Evolutionary conservation across 441 rosid species (phyloP).

Genomic region (Daphne laureola): DNA sequence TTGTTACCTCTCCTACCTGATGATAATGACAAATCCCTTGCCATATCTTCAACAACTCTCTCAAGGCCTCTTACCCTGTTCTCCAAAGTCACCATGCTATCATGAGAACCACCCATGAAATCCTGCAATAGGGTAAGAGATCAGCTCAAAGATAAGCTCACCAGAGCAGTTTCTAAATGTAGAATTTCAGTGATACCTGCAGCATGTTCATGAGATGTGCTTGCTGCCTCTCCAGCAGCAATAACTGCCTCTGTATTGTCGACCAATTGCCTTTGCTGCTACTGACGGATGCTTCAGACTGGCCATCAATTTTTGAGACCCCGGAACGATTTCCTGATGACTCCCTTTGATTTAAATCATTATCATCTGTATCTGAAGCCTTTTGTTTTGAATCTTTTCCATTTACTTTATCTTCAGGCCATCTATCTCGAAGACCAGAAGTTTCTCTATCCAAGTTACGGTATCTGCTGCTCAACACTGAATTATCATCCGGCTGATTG

Average conservation of each 20-base stretch:
- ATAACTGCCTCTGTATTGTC: slow-evolving; percentile 92
- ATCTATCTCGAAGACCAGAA: slow-evolving; percentile 25
- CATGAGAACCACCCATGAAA: slow-evolving; percentile 97
- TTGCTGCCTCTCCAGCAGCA: slow-evolving; percentile 94
- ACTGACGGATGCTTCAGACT: slow-evolving; percentile 62
- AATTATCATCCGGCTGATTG: slow-evolving; percentile 45
- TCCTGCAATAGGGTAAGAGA: slow-evolving; percentile 44
- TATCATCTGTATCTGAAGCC: slow-evolving; percentile 46
- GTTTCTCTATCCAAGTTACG: slow-evolving; percentile 40
- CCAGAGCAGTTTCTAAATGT: slow-evolving; percentile 5
- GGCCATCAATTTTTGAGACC: slow-evolving; percentile 53
- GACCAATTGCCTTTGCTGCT: slow-evolving; percentile 84
- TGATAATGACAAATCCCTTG: slow-evolving; percentile 77
- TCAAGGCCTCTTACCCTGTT: slow-evolving; percentile 95
- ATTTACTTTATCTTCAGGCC: slow-evolving; percentile 30
- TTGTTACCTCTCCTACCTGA: slow-evolving; percentile 64
- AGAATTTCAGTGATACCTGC: slow-evolving; percentile 49
- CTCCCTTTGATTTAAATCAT: slow-evolving; percentile 47
- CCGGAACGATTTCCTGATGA: slow-evolving; percentile 41
- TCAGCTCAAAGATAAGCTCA: slow-evolving; percentile 7
- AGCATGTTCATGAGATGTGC: slow-evolving; percentile 89
- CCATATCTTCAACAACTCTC: slow-evolving; percentile 95
- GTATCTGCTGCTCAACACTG: slow-evolving; percentile 34
- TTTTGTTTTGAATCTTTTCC: slow-evolving; percentile 51
- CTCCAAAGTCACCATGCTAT: slow-evolving; percentile 88